A percentile compares a stretch with the other conserved stretches of the same genome.
Conservation (phyloP, 2,329 filamentous ascomycete genomes). For the Talaromyces sp. region DNA sequence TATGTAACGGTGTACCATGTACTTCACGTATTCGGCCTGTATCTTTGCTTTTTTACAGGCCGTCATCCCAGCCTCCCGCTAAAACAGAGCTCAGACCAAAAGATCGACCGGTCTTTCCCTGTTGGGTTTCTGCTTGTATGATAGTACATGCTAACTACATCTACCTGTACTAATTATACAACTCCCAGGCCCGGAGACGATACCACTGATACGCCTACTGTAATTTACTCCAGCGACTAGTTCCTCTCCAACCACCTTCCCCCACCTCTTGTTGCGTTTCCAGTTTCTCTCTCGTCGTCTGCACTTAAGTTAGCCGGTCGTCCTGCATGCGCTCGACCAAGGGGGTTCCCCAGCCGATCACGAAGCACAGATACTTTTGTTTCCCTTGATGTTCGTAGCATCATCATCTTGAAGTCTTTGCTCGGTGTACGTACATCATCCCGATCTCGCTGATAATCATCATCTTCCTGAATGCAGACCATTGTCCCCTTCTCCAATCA, state of each 20-base stretch:
- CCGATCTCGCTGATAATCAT: background rate
- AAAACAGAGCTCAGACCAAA: slow-evolving; percentile 23
- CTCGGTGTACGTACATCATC: background rate
- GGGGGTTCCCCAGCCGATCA: slow-evolving; percentile 14
- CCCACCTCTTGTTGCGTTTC: slow-evolving; percentile 12
- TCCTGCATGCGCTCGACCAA: slow-evolving; percentile 15
- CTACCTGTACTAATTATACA: no score
- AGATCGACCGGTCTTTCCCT: slow-evolving; percentile 12
- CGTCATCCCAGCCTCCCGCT: slow-evolving; percentile 23
- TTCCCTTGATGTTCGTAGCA: background rate
- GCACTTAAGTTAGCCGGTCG: slow-evolving; percentile 9
- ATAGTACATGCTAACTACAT: no score
- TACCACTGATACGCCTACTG: background rate
- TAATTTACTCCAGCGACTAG: background rate
- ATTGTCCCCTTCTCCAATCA: background rate
- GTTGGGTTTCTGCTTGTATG: slow-evolving; percentile 6
- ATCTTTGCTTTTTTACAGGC: background rate
- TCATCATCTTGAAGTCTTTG: background rate
- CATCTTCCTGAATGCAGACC: background rate
- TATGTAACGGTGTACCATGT: background rate
- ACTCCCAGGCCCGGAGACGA: no score
- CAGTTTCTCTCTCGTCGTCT: slow-evolving; percentile 16
- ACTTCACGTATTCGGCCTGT: background rate
- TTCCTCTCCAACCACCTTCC: slow-evolving; percentile 24
- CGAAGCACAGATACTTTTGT: slow-evolving; percentile 6